Conservation (phyloP, 306 rosid species). For the Neltuma alba region DNA sequence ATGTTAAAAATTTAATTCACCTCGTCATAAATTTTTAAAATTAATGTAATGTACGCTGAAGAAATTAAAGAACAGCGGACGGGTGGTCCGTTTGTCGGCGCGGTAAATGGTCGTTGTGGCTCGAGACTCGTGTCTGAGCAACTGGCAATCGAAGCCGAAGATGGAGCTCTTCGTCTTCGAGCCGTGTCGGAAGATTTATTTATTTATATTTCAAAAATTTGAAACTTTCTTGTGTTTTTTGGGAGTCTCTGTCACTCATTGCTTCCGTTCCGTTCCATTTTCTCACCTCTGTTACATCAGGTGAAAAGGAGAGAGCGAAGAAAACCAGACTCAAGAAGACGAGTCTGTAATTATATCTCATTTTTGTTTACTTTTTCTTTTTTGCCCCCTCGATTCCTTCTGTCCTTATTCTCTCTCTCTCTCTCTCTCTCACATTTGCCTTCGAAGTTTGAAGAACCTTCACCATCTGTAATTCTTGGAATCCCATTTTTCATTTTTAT, state of each 20-base stretch:
- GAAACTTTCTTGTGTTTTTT: neutral
- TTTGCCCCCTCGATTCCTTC: neutral
- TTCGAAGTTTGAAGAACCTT: constrained; percentile 30
- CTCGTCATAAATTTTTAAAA: too few species aligned
- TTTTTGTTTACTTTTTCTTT: neutral
- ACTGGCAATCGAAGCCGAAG: constrained; percentile 2
- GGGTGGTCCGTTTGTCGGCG: constrained; percentile 18
- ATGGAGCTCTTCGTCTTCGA: neutral
- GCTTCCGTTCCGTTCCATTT: neutral
- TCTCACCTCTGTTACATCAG: constrained; percentile 27
- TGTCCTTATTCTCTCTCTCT: neutral
- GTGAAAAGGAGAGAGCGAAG: constrained; percentile 18
- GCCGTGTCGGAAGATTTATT: constrained; percentile 20
- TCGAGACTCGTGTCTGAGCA: neutral
- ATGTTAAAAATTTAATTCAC: too few species aligned
- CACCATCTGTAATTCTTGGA: constrained; percentile 35
- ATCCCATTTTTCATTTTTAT: neutral
- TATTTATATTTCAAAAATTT: neutral
- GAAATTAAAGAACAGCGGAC: neutral
- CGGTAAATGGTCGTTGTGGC: neutral
- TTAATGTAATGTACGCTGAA: neutral
- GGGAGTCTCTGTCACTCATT: neutral
- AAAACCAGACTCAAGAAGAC: constrained; percentile 17
- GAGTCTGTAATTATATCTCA: neutral
- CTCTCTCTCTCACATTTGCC: constrained; percentile 19